Evolutionary conservation across 2,329 filamentous ascomycete species (phyloP).

Genomic region (Aureobasidium sp.): DNA sequence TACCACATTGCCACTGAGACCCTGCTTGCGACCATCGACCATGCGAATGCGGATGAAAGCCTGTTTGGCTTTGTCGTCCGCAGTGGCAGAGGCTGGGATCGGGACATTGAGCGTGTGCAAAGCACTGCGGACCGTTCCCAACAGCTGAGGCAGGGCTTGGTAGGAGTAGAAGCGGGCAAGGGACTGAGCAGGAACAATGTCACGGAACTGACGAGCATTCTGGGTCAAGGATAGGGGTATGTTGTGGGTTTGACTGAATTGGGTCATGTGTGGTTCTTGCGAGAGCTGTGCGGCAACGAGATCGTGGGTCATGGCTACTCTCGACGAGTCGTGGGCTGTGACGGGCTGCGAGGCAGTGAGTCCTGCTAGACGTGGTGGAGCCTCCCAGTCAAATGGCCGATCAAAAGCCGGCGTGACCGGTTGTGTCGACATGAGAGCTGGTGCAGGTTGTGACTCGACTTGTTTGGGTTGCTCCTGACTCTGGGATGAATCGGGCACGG

Average conservation of each 20-base stretch:
- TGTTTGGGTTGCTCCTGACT: conserved; percentile 17
- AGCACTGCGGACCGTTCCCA: conserved; percentile 72
- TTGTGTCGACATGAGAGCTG: conserved; percentile 69
- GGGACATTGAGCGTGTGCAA: conserved; percentile 82
- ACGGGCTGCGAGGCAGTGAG: conserved; percentile 45
- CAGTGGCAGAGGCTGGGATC: conserved; percentile 45
- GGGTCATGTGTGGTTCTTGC: conserved; percentile 75
- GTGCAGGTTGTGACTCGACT: conserved; percentile 33
- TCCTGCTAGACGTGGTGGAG: conserved; percentile 52
- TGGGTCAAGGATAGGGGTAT: conserved; percentile 83
- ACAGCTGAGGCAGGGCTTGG: conserved; percentile 64
- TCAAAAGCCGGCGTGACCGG: conserved; percentile 72
- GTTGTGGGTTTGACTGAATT: conserved; percentile 73
- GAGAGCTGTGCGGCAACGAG: conserved; percentile 58
- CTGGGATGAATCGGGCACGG: conserved; percentile 47
- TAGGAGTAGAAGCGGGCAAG: conserved; percentile 90
- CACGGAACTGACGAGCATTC: conserved; percentile 76
- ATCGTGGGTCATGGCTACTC: conserved; percentile 27
- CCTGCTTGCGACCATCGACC: conserved; percentile 63
- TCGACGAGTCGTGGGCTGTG: conserved; percentile 29
- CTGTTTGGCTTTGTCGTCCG: conserved; percentile 44
- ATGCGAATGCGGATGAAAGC: conserved; percentile 65
- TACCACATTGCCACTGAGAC: conserved; percentile 66
- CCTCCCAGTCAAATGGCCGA: conserved; percentile 76
- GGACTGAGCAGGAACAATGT: conserved; percentile 81